A percentile compares a stretch with the other conserved stretches of the same genome.
These are phyloP conservation scores for Puya raimondii DNA, from an alignment of 176 grass and related monocot species.

Conservation along the genomic window DNA sequence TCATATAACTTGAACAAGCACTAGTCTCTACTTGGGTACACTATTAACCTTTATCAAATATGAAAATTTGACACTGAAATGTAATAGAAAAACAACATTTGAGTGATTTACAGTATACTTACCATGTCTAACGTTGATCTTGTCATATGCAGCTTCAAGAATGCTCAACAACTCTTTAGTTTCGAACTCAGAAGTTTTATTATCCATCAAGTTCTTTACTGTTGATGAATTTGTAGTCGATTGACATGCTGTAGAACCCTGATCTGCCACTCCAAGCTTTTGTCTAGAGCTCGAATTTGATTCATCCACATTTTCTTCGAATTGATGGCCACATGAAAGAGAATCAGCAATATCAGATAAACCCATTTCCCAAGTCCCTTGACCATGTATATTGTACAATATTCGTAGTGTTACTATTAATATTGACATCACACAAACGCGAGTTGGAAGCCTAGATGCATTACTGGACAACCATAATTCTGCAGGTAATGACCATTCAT, in stretches of 20 bases:
- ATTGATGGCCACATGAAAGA: neutral
- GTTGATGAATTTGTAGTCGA: constrained; percentile 3
- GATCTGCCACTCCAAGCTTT: constrained; percentile 27
- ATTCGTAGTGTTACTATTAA: constrained; percentile 61
- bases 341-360: constrained; percentile 15
- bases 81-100: constrained; percentile 12
- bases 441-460: constrained; percentile 45
- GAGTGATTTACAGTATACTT: constrained; percentile 26
- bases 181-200: constrained; percentile 29
- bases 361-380: constrained; percentile 77
- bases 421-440: constrained; percentile 79
- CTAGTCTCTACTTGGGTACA: neutral
- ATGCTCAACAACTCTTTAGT: constrained; percentile 44
- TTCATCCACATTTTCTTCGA: constrained; percentile 12
- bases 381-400: constrained; percentile 64
- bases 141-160: constrained; percentile 51
- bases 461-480: constrained; percentile 72
- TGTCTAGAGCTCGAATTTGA: constrained; percentile 21
- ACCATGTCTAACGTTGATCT: constrained; percentile 51
- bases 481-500: constrained; percentile 68
- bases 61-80: neutral
- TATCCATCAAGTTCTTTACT: constrained; percentile 3
- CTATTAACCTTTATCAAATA: neutral
- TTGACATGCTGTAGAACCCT: constrained; percentile 16
- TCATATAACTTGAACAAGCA: too few relatives aligned